Conservation (phyloP, 1,284 basidiomycete genomes). For the Tylopilus sp. region DNA sequence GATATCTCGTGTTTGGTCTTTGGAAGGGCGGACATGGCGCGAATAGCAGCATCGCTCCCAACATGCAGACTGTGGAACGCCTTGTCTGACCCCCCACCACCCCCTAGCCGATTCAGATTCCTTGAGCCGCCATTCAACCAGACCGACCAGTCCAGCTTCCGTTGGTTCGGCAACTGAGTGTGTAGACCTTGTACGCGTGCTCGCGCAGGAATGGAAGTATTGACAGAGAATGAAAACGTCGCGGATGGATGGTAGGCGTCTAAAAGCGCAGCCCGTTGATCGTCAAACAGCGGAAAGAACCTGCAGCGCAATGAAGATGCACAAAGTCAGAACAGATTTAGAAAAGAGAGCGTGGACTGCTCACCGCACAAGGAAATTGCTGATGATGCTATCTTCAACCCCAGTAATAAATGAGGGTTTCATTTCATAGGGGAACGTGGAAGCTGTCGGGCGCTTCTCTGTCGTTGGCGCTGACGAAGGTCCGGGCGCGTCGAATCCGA, state of each 20-base stretch:
- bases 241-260: conserved; percentile 81
- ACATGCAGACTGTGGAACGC: conserved; percentile 70
- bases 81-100: conserved; percentile 49
- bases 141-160: conserved; percentile 68
- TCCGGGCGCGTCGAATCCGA: conserved; percentile 64
- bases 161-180: conserved; percentile 72
- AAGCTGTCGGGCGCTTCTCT: conserved; percentile 47
- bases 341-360: conserved; percentile 21
- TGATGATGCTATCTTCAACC: conserved; percentile 63
- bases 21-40: conserved; percentile 64
- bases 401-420: conserved; percentile 72
- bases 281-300: conserved; percentile 85
- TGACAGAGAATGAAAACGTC: conserved; percentile 85
- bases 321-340: conserved; percentile 10
- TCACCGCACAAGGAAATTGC: conserved; percentile 75
- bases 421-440: conserved; percentile 72
- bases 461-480: conserved; percentile 40
- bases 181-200: conserved; percentile 67
- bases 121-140: conserved; percentile 69
- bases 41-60: conserved; percentile 65
- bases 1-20: conserved; percentile 77
- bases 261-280: conserved; percentile 62
- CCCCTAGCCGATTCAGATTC: conserved; percentile 69
- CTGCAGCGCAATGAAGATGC: conserved; percentile 38
- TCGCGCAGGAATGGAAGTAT: conserved; percentile 75